A percentile compares a stretch with the other conserved stretches of the same genome.
phyloP scores from a whole-genome alignment of 2,329 filamentous ascomycete species.

The Aphanoascus verrucosus region DNA sequence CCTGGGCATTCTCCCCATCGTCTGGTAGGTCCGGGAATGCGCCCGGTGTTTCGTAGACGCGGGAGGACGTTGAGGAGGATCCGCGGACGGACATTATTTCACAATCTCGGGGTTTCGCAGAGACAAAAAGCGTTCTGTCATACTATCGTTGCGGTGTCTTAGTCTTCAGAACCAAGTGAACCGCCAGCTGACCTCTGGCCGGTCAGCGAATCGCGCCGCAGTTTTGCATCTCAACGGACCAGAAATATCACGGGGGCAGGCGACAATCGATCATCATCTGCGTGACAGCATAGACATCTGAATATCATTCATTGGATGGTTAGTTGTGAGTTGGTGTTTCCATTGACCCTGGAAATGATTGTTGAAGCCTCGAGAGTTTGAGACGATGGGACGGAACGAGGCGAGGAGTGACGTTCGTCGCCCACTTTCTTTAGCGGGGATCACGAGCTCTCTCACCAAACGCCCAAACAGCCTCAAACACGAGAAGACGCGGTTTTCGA shows the following conservation, averaged over 20 bases:
- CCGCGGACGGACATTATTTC: not conserved
- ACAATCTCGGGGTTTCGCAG: not conserved
- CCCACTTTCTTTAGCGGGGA: not conserved
- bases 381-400: not conserved
- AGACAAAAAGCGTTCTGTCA: not conserved
- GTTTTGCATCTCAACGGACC: not conserved
- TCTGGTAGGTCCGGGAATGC: constrained; percentile 34
- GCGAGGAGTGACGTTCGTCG: not conserved
- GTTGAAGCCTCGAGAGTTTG: not conserved
- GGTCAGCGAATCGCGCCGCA: constrained; percentile 2
- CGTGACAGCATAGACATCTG: not conserved
- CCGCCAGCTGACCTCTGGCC: not conserved
- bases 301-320: not conserved
- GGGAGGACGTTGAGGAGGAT: not conserved
- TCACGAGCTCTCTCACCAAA: not conserved
- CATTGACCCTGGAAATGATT: not conserved
- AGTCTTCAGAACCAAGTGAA: not conserved
- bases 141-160: not conserved
- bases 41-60: constrained; percentile 36
- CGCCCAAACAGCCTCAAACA: not conserved
- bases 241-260: no score
- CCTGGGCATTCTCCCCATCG: constrained; percentile 10
- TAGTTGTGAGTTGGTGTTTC: not conserved
- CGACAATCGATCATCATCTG: not conserved
- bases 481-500: not conserved